These are phyloP conservation scores for Neurospora sp. DNA, from an alignment of 495 filamentous ascomycete genomes.

Conservation along the genomic window DNA sequence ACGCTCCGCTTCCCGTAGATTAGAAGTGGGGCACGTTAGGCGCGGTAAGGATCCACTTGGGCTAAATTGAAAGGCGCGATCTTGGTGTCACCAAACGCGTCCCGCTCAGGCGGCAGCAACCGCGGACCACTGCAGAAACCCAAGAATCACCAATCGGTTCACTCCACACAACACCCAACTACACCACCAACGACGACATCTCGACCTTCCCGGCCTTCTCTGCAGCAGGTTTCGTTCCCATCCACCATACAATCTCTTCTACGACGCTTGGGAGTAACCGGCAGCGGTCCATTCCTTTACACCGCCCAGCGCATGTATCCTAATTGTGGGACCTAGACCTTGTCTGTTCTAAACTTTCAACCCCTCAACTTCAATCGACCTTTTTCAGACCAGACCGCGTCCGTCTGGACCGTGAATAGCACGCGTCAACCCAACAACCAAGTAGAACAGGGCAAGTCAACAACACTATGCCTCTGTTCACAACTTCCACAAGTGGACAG, in stretches of 20 bases:
- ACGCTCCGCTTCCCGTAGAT: not conserved
- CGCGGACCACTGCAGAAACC: not conserved
- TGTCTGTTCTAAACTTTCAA: not conserved
- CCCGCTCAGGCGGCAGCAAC: not conserved
- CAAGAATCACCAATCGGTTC: not conserved
- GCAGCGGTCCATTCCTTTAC: not conserved
- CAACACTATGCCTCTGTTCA: slow-evolving; percentile 27
- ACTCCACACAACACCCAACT: not conserved
- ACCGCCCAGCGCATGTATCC: not conserved
- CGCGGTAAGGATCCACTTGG: not conserved
- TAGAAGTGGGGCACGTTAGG: not conserved
- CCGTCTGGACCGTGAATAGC: not conserved
- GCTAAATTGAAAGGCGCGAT: slow-evolving; percentile 9
- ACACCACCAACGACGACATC: not conserved
- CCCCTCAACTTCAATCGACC: not conserved
- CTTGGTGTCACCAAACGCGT: not conserved
- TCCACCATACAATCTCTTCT: not conserved
- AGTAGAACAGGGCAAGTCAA: not conserved
- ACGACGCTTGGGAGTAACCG: not conserved
- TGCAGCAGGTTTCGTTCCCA: not conserved
- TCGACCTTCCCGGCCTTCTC: not conserved
- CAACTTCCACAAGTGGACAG: slow-evolving; percentile 27
- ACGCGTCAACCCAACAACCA: not conserved
- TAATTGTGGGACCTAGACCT: not conserved
- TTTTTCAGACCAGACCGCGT: not conserved